These are phyloP conservation scores for Emmonsiellopsis sp. DNA, from an alignment of 2,329 filamentous ascomycete genomes.

Conservation along the genomic window DNA sequence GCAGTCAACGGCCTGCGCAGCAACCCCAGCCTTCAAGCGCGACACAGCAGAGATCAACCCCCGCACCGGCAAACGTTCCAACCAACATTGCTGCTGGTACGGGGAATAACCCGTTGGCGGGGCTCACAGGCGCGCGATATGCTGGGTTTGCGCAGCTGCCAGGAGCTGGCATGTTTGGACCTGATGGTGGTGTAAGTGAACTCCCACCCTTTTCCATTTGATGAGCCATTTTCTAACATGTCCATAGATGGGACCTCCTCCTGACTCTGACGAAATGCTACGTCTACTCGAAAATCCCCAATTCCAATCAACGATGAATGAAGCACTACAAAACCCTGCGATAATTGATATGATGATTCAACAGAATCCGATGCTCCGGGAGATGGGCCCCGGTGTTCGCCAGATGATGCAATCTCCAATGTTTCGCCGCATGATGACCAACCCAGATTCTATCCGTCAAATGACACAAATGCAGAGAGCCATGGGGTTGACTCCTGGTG, in stretches of 20 bases:
- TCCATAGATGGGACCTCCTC: constrained; percentile 77
- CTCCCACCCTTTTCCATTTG: not conserved
- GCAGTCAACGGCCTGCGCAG: constrained; percentile 58
- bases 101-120: constrained; percentile 81
- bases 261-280: constrained; percentile 68
- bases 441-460: constrained; percentile 72
- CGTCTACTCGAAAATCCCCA: constrained; percentile 83
- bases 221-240: constrained; percentile 3
- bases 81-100: constrained; percentile 40
- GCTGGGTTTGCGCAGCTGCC: constrained; percentile 86
- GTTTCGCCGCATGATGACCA: constrained; percentile 86
- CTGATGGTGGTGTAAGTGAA: constrained; percentile 77
- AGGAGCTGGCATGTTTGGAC: constrained; percentile 79
- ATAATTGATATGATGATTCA: constrained; percentile 93
- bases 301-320: constrained; percentile 79
- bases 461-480: constrained; percentile 71
- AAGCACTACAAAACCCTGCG: constrained; percentile 88
- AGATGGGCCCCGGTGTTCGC: constrained; percentile 62
- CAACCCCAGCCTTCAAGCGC: constrained; percentile 3
- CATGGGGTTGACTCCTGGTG: constrained; percentile 45
- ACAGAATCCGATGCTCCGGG: constrained; percentile 71
- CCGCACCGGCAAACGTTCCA: constrained; percentile 30
- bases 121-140: constrained; percentile 84
- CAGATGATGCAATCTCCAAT: constrained; percentile 81
- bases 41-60: constrained; percentile 18